Conservation (phyloP, 192 early-diverging fungal genomes). For the Tieghemiomyces parasiticus region DNA sequence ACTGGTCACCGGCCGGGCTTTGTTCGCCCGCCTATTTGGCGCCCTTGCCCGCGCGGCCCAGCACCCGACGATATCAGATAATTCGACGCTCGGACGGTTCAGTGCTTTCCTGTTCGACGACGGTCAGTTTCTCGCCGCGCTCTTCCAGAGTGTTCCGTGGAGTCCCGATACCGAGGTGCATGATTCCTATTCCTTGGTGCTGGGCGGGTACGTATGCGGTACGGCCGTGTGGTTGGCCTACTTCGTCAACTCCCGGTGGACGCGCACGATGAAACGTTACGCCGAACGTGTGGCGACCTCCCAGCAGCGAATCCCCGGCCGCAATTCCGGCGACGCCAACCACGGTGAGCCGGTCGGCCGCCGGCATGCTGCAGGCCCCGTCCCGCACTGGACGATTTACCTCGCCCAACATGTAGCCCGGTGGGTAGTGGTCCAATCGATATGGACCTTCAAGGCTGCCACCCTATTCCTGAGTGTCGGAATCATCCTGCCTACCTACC, state of each 20-base stretch:
- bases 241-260: slow-evolving; percentile 10
- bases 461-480: slow-evolving; percentile 26
- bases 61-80: too few relatives aligned
- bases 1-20: slow-evolving; percentile 18
- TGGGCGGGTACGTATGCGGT: slow-evolving; percentile 47
- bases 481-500: slow-evolving; percentile 45
- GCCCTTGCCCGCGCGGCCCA: slow-evolving; percentile 16
- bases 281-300: too few relatives aligned
- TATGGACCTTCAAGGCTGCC: slow-evolving; percentile 3
- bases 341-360: too few relatives aligned
- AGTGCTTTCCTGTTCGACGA: too few relatives aligned
- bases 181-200: slow-evolving; percentile 58
- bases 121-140: slow-evolving; percentile 27
- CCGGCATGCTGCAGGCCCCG: too few relatives aligned
- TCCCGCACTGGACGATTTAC: slow-evolving; percentile 10
- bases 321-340: too few relatives aligned
- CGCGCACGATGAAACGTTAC: too few relatives aligned
- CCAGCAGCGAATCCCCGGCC: too few relatives aligned
- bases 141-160: slow-evolving; percentile 24
- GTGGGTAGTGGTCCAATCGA: slow-evolving; percentile 14
- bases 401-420: slow-evolving; percentile 12
- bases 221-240: slow-evolving; percentile 16
- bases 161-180: slow-evolving; percentile 32
- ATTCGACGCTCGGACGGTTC: too few relatives aligned
- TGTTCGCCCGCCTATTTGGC: slow-evolving; percentile 23